Evolutionary conservation across 148 eudicot species (phyloP), one percentile per base, ranked within the genome.

Genomic region (Fagopyrum esculentum): DNA sequence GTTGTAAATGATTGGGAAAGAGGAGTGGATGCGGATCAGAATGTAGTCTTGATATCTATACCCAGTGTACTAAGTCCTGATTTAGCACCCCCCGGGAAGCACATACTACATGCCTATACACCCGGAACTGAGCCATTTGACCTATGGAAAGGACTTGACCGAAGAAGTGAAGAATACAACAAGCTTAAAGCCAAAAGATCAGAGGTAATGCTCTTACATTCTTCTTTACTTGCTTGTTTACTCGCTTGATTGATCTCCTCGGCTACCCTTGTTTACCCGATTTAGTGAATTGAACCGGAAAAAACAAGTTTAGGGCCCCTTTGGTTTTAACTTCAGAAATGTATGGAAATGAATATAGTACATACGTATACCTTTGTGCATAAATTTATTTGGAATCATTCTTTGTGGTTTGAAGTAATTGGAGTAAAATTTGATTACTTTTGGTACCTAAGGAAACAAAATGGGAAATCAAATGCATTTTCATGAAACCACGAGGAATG

Each of bases 11-110:
- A 94, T 56, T 91, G 98, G 97, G 75, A 74, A 45, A 85, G 93
- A 81, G 98, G 98, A 76, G 96, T 92, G 63, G 97, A 94, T 80
- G 96, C 98, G 45, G 98, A 94, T 80, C 98, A 94, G 79, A 94
- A 94, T 80, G 98, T 94, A 44, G 97, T 92, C 72, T 81, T 94
- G 84, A 87, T 94, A 83, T 94, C 98, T 19, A 85, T 94, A 60
- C 96, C 98, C 5, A 94, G 93, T 82, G 96, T 86, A 26, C 84
- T 94, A 5, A 90, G 93, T 73, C 87, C 92, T 17, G 87, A 91
- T 81, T 88, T 94, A 47, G 97, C 96, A 17, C 97, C 97, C 35
- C 96, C 90, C 70, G 97, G 97, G 77, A 94, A 92, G 80, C 98
- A 92, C 80, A 83, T 94, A 12, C 76, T 94, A 44, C 98, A 94